Evolutionary conservation across 2,329 filamentous ascomycete genomes (phyloP), one percentile per base, ranked within the genome.

Genomic region (Trichothecium sympodiale): DNA sequence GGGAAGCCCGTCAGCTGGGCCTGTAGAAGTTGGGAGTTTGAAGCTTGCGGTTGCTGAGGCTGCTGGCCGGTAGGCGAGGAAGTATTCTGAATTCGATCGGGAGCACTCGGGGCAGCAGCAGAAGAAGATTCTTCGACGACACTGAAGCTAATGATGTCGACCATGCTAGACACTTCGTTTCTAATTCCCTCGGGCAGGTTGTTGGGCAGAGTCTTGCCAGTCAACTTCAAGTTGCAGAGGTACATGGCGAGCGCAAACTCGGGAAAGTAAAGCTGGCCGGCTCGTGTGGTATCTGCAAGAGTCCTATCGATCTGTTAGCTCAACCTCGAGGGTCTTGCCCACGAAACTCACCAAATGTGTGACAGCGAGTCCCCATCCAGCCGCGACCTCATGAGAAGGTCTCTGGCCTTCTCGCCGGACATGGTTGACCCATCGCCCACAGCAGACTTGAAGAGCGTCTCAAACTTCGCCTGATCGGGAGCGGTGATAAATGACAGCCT

Each of bases 171-270:
- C 14, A 98, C 91, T 58, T 98, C 91, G 50, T 98, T 98, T 64
- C 79, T 83, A 45, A 98, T 80, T 40, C 77, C 81, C 23, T 95
- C 87, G 0, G 91, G 91, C 8, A 98, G 68, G 5, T 54, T 58
- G 2, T 69, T 53, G 0, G 91, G 91, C 17, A 98, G 60, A 1
- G 79, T 67, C 59, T 94, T 94, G 40, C 87, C 86, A 1, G 85
- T 91, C 39, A 96, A 68, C 56, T 82, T 91, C 46, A 98, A 55
- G 53, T 96, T 98, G 68, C 91, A 98, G 23, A 98, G 75, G 50
- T 98, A 98, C 91, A 98, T 96, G 42, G 91, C 85, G 39, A 98
- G 69, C 7, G 91, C 91, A 46, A 98, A 98, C 60, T 98, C 91
- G 29, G 91, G 91, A 54, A 98, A 98, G 53, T 95, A 82, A 23